Conservation (phyloP, 805 yeast genomes). For the Metschnikowia continentalis region DNA sequence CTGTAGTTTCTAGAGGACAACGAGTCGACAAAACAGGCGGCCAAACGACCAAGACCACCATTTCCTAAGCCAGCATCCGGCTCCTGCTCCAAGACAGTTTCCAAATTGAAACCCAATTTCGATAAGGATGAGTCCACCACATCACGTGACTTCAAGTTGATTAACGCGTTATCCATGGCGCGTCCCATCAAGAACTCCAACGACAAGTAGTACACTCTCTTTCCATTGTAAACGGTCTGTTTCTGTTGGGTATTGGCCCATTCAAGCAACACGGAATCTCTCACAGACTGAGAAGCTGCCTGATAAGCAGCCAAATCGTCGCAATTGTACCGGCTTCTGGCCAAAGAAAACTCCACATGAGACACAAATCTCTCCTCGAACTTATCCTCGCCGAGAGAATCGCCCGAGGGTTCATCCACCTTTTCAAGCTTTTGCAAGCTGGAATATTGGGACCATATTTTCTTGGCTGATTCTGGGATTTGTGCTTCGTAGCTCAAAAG, state of each 20-base stretch:
- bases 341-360: constrained; percentile 87
- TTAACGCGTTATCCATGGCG: constrained; percentile 89
- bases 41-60: constrained; percentile 92
- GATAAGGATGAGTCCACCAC: constrained; percentile 43
- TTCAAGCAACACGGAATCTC: constrained; percentile 75
- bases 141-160: constrained; percentile 68
- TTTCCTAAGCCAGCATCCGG: constrained; percentile 95
- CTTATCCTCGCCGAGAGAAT: constrained; percentile 41
- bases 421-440: constrained; percentile 33
- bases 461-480: constrained; percentile 75
- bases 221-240: constrained; percentile 78
- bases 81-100: constrained; percentile 79
- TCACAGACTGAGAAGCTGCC: constrained; percentile 73
- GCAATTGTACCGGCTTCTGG: constrained; percentile 88
- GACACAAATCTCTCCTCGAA: constrained; percentile 69
- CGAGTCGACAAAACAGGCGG: constrained; percentile 92
- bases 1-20: constrained; percentile 81
- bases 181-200: constrained; percentile 92
- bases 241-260: constrained; percentile 94
- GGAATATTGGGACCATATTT: constrained; percentile 70
- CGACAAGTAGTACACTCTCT: constrained; percentile 81
- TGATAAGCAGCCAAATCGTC: constrained; percentile 91
- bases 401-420: constrained; percentile 5
- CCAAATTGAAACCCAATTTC: constrained; percentile 82
- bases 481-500: constrained; percentile 76